phyloP scores from a whole-genome alignment of 495 filamentous ascomycete species.

The Geoglossum glabrum region DNA sequence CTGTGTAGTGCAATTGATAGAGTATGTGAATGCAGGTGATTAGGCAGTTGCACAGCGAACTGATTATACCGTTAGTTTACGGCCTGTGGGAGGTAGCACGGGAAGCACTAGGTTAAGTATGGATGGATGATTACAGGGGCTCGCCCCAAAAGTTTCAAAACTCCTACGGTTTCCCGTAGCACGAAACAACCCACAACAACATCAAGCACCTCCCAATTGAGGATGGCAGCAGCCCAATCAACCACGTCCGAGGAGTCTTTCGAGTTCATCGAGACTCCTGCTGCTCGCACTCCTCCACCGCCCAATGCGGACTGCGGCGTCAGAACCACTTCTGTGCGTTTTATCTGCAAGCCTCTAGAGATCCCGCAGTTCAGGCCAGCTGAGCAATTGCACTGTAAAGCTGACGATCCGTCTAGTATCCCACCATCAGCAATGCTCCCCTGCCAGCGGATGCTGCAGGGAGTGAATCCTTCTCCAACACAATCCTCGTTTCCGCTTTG shows the following conservation, averaged over 20 bases:
- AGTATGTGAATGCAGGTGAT: too few species aligned
- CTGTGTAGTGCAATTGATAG: not conserved
- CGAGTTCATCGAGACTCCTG: conserved; percentile 62
- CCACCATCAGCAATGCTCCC: conserved; percentile 61
- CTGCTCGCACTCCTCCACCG: conserved; percentile 33
- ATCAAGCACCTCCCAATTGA: not conserved
- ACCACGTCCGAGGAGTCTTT: conserved; percentile 35
- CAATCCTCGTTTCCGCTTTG: conserved; percentile 35
- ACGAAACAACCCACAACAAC: not conserved
- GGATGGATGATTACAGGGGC: too few species aligned
- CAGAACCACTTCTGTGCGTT: conserved; percentile 45
- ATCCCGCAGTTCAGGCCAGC: conserved; percentile 10
- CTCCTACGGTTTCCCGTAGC: too few species aligned
- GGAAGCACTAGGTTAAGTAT: too few species aligned
- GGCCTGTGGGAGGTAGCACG: too few species aligned
- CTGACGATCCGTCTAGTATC: conserved; percentile 42
- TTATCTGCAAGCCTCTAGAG: too few species aligned
- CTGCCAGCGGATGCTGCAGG: conserved; percentile 59
- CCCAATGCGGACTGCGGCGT: conserved; percentile 54
- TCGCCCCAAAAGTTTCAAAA: too few species aligned
- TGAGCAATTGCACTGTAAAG: conserved; percentile 15
- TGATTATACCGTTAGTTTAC: too few species aligned
- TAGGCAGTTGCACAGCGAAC: too few species aligned
- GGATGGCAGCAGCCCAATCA: not conserved
- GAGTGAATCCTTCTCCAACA: conserved; percentile 49